These are phyloP conservation scores for Sclerotinia minor DNA, from an alignment of 2,329 filamentous ascomycete species.

Conservation along the genomic window DNA sequence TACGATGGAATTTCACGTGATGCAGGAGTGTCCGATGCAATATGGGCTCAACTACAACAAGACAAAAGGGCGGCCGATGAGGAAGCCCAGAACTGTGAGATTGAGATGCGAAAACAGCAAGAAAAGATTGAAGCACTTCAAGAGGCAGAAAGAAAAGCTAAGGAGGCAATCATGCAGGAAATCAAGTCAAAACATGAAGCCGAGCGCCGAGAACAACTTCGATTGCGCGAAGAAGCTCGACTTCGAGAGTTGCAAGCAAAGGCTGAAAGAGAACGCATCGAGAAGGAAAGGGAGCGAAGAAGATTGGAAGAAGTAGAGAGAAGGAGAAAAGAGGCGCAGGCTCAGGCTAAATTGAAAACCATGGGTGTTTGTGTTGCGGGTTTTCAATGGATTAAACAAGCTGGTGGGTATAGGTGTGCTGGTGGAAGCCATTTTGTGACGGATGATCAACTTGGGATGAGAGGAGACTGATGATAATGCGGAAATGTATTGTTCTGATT, in stretches of 20 bases:
- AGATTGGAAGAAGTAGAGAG: slow-evolving; percentile 45
- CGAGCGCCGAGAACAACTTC: slow-evolving; percentile 22
- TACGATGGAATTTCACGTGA: slow-evolving; percentile 47
- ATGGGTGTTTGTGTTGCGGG: slow-evolving; percentile 59
- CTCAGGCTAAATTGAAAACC: slow-evolving; percentile 50
- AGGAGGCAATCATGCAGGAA: slow-evolving; percentile 27
- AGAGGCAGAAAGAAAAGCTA: slow-evolving; percentile 29
- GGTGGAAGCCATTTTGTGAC: slow-evolving; percentile 59
- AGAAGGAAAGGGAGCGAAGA: slow-evolving; percentile 43
- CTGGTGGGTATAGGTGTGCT: slow-evolving; percentile 60
- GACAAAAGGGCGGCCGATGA: slow-evolving; percentile 46
- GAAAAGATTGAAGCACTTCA: slow-evolving; percentile 18
- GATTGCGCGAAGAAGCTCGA: slow-evolving; percentile 37
- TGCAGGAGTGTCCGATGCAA: slow-evolving; percentile 56
- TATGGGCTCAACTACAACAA: slow-evolving; percentile 60
- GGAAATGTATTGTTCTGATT: not conserved
- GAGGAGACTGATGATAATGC: not conserved
- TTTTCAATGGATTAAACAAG: slow-evolving; percentile 61
- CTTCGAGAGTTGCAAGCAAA: slow-evolving; percentile 39
- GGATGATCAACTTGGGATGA: slow-evolving; percentile 42
- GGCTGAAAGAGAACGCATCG: slow-evolving; percentile 35
- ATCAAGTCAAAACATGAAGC: slow-evolving; percentile 16
- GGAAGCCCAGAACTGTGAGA: not conserved
- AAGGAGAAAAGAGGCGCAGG: slow-evolving; percentile 44
- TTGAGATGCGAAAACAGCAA: not conserved